Conservation (phyloP, 768 basidiomycete genomes). For the Rhizopogon salebrosus region DNA sequence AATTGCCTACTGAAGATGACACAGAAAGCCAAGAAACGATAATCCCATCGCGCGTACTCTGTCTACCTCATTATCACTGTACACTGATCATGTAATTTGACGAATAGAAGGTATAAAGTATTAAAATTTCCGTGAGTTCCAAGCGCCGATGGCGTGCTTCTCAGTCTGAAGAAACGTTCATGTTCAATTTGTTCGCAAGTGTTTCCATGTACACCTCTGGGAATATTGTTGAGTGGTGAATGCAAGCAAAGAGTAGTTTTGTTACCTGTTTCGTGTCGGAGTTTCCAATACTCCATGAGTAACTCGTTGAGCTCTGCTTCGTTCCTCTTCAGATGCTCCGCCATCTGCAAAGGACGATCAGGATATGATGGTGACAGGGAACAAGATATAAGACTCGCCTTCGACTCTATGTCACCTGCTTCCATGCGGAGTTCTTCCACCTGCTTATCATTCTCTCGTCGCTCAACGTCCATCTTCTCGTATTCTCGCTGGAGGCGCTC, state of each 20-base stretch:
- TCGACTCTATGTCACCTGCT: slow-evolving; percentile 60
- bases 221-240: slow-evolving; percentile 1
- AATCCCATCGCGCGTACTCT: neutral
- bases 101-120: neutral
- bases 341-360: slow-evolving; percentile 46
- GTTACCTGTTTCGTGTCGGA: slow-evolving; percentile 72
- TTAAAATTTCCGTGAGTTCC: neutral
- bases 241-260: slow-evolving; percentile 2
- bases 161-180: slow-evolving; percentile 36
- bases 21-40: slow-evolving; percentile 29
- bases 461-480: slow-evolving; percentile 69
- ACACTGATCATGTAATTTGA: neutral
- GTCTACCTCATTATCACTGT: neutral
- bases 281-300: slow-evolving; percentile 76
- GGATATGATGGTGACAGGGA: neutral
- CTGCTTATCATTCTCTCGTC: slow-evolving; percentile 73
- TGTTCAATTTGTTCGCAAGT: slow-evolving; percentile 72
- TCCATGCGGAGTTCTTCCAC: slow-evolving; percentile 72
- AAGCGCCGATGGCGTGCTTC: neutral
- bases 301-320: slow-evolving; percentile 79
- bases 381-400: slow-evolving; percentile 34
- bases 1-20: slow-evolving; percentile 45
- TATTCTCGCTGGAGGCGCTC: slow-evolving; percentile 75
- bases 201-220: slow-evolving; percentile 86
- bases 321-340: slow-evolving; percentile 67